Base-by-base conservation (phyloP, 768 basidiomycete species). In the Auriscalpium microsporum region DNA sequence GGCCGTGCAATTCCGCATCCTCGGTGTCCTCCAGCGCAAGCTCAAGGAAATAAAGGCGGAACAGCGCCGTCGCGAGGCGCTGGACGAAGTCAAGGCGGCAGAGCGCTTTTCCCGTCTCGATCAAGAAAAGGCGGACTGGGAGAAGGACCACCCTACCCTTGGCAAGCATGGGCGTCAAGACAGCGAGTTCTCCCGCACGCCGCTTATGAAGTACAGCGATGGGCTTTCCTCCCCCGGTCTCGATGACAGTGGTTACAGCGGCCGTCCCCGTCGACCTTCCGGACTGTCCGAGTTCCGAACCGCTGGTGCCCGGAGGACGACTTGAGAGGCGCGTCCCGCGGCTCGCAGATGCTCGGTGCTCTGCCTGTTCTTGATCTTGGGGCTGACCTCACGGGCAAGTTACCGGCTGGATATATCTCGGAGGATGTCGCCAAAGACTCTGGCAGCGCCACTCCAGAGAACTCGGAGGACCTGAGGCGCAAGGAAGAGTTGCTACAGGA, bases 1-100 rank as follows among this genome's bases (percentile, higher is more conserved):
- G 33, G 90, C 94, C 2, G 87, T 96, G 47, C 95, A 97, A 71
- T 78, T 94, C 63, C 87, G 89, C 52, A 83, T 96, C 59, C 81
- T 93, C 58, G 81, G 81, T 56, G 78, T 90, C 45, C 82, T 98
- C 14, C 84, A 86, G 66, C 76, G 77, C 58, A 90, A 91, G 69
- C 73, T 94, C 48, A 78, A 77, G 59, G 89, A 94, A 72, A 89
- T 93, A 55, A 76, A 80, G 56, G 81, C 80, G 58, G 91, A 91
- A 62, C 82, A 85, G 58, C 80, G 75, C 57, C 80, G 80, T 56
- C 78, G 79, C 57, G 87, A 93, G 58, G 81, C 81, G 61, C 86
- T 86, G 64, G 84, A 86, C 14, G 91, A 94, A 62, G 73, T 79
- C 8, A 78, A 81, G 37, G 87, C 92, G 38, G 82, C 90, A 1